phyloP scores from a whole-genome alignment of 2,329 filamentous ascomycete genomes.

The Penicillium brasilianum region DNA sequence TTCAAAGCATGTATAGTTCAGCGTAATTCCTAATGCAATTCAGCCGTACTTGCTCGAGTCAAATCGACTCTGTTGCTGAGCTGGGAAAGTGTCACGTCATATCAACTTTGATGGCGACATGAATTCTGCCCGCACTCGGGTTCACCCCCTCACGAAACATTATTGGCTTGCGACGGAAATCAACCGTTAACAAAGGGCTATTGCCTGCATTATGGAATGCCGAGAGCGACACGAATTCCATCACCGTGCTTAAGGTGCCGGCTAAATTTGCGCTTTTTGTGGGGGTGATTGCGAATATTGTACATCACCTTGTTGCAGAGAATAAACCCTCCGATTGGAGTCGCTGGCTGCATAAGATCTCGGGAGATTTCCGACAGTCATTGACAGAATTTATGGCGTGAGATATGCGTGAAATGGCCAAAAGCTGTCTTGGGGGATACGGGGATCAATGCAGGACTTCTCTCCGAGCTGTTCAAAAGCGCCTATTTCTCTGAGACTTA shows the following conservation, averaged over 20 bases:
- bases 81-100: slow-evolving; percentile 24
- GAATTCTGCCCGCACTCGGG: neutral
- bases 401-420: slow-evolving; percentile 16
- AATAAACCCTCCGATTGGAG: neutral
- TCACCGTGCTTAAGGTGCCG: neutral
- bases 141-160: neutral
- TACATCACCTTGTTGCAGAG: neutral
- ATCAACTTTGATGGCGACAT: slow-evolving; percentile 22
- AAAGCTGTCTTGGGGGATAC: neutral
- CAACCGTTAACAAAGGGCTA: no score
- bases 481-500: neutral
- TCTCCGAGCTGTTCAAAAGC: slow-evolving; percentile 1
- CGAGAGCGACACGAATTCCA: neutral
- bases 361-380: slow-evolving; percentile 5
- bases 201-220: no score
- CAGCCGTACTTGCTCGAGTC: neutral
- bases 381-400: slow-evolving; percentile 18
- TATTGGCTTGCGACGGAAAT: no score
- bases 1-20: no score
- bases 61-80: neutral
- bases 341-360: neutral
- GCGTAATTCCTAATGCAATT: no score
- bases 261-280: slow-evolving; percentile 21
- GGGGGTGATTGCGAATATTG: slow-evolving; percentile 31
- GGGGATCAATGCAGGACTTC: neutral